Percentiles rank a stretch among this genome's conserved stretches.
Evolutionary conservation across 371 early-diverging fungal genomes (phyloP).

Genomic region (Gilbertella persicaria): DNA sequence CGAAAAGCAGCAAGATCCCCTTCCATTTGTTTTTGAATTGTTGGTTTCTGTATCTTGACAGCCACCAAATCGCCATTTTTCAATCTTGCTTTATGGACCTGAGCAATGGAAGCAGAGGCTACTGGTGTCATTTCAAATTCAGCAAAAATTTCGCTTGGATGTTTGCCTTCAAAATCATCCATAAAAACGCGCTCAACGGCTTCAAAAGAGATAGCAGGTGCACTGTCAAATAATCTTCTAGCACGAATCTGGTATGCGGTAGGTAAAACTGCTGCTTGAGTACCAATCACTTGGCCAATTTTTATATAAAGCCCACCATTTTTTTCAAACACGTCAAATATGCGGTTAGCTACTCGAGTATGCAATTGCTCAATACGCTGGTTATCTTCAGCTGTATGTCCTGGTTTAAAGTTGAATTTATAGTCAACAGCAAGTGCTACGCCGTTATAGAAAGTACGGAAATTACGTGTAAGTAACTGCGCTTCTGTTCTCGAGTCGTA

Average conservation of each 20-base stretch:
- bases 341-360: conserved; percentile 68
- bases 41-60: conserved; percentile 93
- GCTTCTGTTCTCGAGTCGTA: conserved; percentile 61
- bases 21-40: conserved; percentile 78
- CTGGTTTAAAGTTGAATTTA: conserved; percentile 74
- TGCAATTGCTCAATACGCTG: conserved; percentile 59
- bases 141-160: conserved; percentile 66
- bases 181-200: conserved; percentile 71
- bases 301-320: conserved; percentile 93
- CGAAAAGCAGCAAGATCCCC: conserved; percentile 82
- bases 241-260: conserved; percentile 73
- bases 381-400: conserved; percentile 36
- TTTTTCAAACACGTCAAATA: conserved; percentile 76
- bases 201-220: conserved; percentile 73
- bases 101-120: conserved; percentile 93
- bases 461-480: conserved; percentile 53
- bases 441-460: conserved; percentile 63
- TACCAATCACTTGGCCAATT: conserved; percentile 86
- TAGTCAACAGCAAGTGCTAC: conserved; percentile 67
- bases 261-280: conserved; percentile 78
- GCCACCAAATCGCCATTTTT: conserved; percentile 77
- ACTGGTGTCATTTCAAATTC: conserved; percentile 74
- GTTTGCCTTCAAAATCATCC: conserved; percentile 61
- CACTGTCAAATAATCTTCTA: conserved; percentile 78
- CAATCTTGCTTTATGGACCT: conserved; percentile 88